These are phyloP conservation scores for Anacardium occidentale DNA, from an alignment of 345 rosid species.

Conservation along the genomic window DNA sequence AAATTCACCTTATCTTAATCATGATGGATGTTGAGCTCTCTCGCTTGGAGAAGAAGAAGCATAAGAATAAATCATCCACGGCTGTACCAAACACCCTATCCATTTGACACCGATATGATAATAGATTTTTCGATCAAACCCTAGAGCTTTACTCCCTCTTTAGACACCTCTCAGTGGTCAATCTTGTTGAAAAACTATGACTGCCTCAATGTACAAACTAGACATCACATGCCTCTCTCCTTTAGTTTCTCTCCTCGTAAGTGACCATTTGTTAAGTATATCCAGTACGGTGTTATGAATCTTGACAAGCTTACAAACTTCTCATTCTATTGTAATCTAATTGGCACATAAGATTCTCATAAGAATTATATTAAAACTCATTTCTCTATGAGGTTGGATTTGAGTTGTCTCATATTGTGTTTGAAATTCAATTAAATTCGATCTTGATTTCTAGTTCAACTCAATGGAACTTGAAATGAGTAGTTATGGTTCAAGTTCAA, in stretches of 20 bases:
- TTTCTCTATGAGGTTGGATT: too few relatives aligned
- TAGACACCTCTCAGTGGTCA: slow-evolving; percentile 92
- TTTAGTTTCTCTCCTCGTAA: slow-evolving; percentile 84
- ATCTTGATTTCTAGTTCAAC: too few relatives aligned
- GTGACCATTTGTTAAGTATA: slow-evolving; percentile 75
- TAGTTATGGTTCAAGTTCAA: too few relatives aligned
- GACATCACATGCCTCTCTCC: slow-evolving; percentile 93
- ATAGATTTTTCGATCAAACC: slow-evolving; percentile 82
- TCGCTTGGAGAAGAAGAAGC: slow-evolving; percentile 66
- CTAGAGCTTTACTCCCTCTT: slow-evolving; percentile 64
- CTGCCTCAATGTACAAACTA: slow-evolving; percentile 89
- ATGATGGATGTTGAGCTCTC: slow-evolving; percentile 68
- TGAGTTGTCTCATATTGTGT: too few relatives aligned
- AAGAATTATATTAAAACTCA: too few relatives aligned
- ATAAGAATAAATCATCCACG: slow-evolving; percentile 35
- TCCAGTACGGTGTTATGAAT: slow-evolving; percentile 79
- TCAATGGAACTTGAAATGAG: too few relatives aligned
- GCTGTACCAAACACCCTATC: neutral
- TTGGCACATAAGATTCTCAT: too few relatives aligned
- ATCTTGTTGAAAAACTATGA: slow-evolving; percentile 88
- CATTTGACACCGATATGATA: slow-evolving; percentile 4
- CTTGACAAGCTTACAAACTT: slow-evolving; percentile 93
- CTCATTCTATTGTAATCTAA: too few relatives aligned
- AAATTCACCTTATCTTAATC: slow-evolving; percentile 8
- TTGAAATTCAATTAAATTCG: too few relatives aligned